Evolutionary conservation across 768 basidiomycete species (phyloP), one percentile per base, ranked within the genome.

Genomic region (Albatrellus ellisii): DNA sequence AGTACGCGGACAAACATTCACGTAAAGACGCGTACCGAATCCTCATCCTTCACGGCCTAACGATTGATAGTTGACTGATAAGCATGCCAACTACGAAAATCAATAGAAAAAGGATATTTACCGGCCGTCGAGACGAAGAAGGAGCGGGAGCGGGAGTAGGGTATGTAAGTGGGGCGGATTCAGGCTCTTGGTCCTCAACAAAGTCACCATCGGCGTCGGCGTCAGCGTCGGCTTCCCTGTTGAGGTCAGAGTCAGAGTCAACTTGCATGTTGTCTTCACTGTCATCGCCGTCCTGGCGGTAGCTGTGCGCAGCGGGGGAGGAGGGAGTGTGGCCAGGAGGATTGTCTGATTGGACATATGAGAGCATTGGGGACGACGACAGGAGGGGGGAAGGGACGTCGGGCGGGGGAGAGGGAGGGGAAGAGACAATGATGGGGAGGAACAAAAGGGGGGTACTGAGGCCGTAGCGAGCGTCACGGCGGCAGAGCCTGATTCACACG

Each of bases 131-230:
- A 20, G 50, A 22, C n/a, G 51, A 50, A 47, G 54, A 58, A 41
- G 61, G 56, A 51, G 64, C 56, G 26, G 65, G 67, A 6, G 64
- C 59, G 37, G 61, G 64, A 52, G 61, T 56, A 59, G 52, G 56
- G 56, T 52, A 58, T 53, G 56, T 54, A 55, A 60, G 17, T 8
- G 15, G 15, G 35, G n/a, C 57, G 50, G 52, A 61, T 44, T 51
- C 63, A 49, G 56, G 66, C 52, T 63, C 59, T 39, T 59, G 55
- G 11, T 67, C 59, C 52, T 62, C 53, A 50, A 76, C 72, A 39
- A 72, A 72, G 50, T 77, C 76, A 55, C 73, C 68, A 61, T 75
- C 75, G 53, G 68, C 74, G 51, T 79, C 77, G 31, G 75, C 69
- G 52, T 82, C 79, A 43, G 67, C 64, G 57, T 78, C 78, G 44